These are phyloP conservation scores for Fusarium torulosum DNA, from an alignment of 2,329 filamentous ascomycete genomes.

Conservation along the genomic window DNA sequence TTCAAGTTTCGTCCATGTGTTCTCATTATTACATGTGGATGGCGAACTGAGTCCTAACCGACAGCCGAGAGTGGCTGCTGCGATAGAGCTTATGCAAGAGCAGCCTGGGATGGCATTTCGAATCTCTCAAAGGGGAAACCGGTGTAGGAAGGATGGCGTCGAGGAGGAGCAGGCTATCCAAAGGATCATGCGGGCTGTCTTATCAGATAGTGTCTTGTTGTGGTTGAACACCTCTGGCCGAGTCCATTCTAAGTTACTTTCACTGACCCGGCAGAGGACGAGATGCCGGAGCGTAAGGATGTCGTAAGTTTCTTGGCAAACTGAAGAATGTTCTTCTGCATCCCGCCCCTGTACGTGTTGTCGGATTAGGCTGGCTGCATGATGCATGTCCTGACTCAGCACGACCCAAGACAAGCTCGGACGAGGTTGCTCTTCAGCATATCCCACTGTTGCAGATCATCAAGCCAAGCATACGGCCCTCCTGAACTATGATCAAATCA, in stretches of 20 bases:
- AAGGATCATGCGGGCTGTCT: conserved; percentile 4
- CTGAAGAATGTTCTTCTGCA: background rate
- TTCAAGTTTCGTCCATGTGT: too few relatives aligned
- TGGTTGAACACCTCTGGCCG: conserved; percentile 10
- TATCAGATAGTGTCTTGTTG: background rate
- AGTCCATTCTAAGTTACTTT: background rate
- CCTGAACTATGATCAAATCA: conserved; percentile 2
- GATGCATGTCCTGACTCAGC: background rate
- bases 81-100: background rate
- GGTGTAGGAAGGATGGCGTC: background rate
- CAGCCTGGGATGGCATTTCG: conserved; percentile 2
- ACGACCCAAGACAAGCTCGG: conserved; percentile 4
- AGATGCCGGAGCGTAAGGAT: conserved; percentile 8
- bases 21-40: too few relatives aligned
- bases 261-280: background rate
- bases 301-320: background rate
- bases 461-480: background rate
- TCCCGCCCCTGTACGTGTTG: background rate
- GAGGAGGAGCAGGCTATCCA: background rate
- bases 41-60: conserved; percentile 5
- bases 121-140: background rate
- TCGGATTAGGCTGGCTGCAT: conserved; percentile 1
- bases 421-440: background rate
- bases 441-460: background rate
- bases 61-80: background rate